Conservation (phyloP, 2,329 filamentous ascomycete species). For the Emergomyces africanus region DNA sequence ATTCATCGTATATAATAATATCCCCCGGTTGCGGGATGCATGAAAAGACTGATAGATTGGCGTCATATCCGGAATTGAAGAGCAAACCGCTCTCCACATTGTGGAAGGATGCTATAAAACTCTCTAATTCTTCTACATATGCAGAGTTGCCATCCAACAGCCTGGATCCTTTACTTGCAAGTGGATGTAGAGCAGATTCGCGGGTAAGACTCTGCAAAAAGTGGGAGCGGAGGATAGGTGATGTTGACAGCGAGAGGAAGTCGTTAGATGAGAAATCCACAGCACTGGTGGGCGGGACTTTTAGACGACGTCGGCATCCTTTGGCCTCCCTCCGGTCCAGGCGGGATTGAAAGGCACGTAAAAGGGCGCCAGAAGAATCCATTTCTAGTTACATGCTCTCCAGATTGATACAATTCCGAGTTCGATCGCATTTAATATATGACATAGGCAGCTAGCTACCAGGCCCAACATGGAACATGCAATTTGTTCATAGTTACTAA, state of each 20-base stretch:
- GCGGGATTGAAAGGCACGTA: conserved; percentile 18
- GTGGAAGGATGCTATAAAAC: conserved; percentile 48
- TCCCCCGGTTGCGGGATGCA: conserved; percentile 49
- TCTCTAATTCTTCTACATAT: conserved; percentile 48
- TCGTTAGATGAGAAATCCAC: conserved; percentile 55
- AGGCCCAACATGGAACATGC: not conserved
- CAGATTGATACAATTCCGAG: not conserved
- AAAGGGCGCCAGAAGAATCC: conserved; percentile 13
- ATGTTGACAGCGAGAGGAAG: conserved; percentile 46
- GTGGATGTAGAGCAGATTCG: conserved; percentile 24
- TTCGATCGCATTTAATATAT: not conserved
- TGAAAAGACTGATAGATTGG: conserved; percentile 51
- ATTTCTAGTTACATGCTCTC: not conserved
- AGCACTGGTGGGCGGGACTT: conserved; percentile 29
- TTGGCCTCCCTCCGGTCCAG: conserved; percentile 30
- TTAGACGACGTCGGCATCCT: conserved; percentile 36
- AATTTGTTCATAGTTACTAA: not conserved
- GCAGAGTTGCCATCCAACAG: conserved; percentile 52
- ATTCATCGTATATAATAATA: conserved; percentile 57
- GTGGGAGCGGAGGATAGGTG: conserved; percentile 31
- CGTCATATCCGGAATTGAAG: conserved; percentile 54
- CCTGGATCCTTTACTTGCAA: conserved; percentile 48
- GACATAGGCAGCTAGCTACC: too few species aligned
- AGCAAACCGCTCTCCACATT: conserved; percentile 44
- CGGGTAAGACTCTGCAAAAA: conserved; percentile 36